phyloP scores from a whole-genome alignment of 768 basidiomycete genomes.

The Sporobolomyces phaffii region DNA sequence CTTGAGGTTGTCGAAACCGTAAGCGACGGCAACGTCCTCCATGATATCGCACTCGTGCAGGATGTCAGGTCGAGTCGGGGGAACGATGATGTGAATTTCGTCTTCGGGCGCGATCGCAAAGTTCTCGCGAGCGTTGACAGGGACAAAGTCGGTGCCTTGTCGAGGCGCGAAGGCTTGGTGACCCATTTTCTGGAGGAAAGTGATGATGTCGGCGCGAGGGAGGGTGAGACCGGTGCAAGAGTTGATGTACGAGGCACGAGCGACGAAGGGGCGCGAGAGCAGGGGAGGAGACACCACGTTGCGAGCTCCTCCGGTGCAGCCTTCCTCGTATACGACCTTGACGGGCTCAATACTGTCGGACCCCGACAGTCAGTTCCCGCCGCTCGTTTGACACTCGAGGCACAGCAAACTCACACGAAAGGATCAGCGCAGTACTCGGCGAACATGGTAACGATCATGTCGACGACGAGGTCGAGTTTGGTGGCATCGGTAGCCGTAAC shows the following conservation, averaged over 20 bases:
- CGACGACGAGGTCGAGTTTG: conserved; percentile 90
- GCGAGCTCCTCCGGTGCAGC: conserved; percentile 55
- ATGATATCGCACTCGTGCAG: conserved; percentile 96
- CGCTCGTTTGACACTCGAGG: too few species aligned
- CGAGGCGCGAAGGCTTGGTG: conserved; percentile 57
- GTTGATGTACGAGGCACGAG: conserved; percentile 87
- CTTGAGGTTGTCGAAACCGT: conserved; percentile 94
- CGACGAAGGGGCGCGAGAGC: conserved; percentile 61
- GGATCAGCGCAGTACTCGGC: conserved; percentile 89
- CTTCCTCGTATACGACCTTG: conserved; percentile 67
- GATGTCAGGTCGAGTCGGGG: conserved; percentile 95
- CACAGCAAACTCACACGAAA: conserved; percentile 63
- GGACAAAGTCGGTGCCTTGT: conserved; percentile 46
- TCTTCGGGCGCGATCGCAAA: conserved; percentile 49
- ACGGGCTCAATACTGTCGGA: conserved; percentile 92
- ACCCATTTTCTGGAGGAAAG: conserved; percentile 77
- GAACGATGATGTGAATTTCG: conserved; percentile 67
- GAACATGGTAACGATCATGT: conserved; percentile 95
- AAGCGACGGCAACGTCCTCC: conserved; percentile 96
- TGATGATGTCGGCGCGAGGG: conserved; percentile 59
- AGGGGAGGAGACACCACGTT: conserved; percentile 74
- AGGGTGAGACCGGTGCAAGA: conserved; percentile 84
- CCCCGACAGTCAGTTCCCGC: too few species aligned
- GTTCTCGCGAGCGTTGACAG: conserved; percentile 23
- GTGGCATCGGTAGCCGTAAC: conserved; percentile 94